These are phyloP conservation scores for Clonostachys rhizophaga DNA, from an alignment of 2,329 filamentous ascomycete genomes.

Conservation along the genomic window DNA sequence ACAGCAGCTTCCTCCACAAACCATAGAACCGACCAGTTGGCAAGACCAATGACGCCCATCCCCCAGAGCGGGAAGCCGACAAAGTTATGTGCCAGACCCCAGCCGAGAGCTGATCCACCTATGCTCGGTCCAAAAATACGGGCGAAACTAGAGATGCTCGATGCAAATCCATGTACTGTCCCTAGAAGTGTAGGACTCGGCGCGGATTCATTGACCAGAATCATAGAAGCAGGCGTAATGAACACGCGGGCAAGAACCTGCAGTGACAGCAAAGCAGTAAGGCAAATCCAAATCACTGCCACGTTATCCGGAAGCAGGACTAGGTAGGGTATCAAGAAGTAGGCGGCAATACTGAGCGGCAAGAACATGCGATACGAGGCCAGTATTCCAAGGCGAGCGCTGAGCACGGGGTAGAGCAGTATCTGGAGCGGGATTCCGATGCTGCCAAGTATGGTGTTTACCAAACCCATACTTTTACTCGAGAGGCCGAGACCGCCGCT, in stretches of 20 bases:
- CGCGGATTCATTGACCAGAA: slow-evolving; percentile 15
- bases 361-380: slow-evolving; percentile 11
- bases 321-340: slow-evolving; percentile 11
- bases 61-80: slow-evolving; percentile 13
- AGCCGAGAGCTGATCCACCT: slow-evolving; percentile 12
- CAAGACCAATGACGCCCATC: background rate
- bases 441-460: slow-evolving; percentile 13
- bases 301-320: slow-evolving; percentile 8
- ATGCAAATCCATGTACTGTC: slow-evolving; percentile 14
- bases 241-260: slow-evolving; percentile 13
- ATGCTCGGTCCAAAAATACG: slow-evolving; percentile 13
- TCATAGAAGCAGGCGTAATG: slow-evolving; percentile 13
- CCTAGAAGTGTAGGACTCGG: slow-evolving; percentile 11
- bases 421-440: slow-evolving; percentile 14
- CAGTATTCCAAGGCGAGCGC: slow-evolving; percentile 6
- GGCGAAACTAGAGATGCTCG: slow-evolving; percentile 12
- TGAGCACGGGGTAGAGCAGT: slow-evolving; percentile 11
- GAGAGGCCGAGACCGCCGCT: slow-evolving; percentile 14
- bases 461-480: slow-evolving; percentile 11
- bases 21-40: too few relatives aligned
- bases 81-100: slow-evolving; percentile 12
- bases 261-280: slow-evolving; percentile 7
- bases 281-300: slow-evolving; percentile 9
- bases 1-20: too few relatives aligned
- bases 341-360: slow-evolving; percentile 12